Conservation (phyloP, 345 rosid genomes). For the Anacardium occidentale region DNA sequence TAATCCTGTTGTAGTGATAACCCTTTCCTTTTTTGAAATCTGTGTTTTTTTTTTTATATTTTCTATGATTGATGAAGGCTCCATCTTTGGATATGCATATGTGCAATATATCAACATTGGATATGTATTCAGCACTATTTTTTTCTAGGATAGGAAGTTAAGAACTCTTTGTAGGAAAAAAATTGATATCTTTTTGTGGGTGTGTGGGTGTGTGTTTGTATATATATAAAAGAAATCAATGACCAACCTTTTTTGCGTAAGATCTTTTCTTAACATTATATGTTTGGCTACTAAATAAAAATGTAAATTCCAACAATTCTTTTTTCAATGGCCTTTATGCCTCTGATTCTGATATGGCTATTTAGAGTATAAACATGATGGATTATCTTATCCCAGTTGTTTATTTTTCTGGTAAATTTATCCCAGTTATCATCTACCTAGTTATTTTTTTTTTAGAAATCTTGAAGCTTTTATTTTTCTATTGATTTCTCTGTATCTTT, state of each 20-base stretch:
- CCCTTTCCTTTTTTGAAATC: background rate
- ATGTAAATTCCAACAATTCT: background rate
- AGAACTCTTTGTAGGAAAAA: too few relatives aligned
- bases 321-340: background rate
- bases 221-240: background rate
- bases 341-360: background rate
- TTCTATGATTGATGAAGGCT: background rate
- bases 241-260: background rate
- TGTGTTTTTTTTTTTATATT: too few relatives aligned
- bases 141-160: too few relatives aligned
- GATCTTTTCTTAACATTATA: background rate
- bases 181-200: background rate
- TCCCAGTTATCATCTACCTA: background rate
- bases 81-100: too few relatives aligned
- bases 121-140: too few relatives aligned
- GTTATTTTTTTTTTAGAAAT: too few relatives aligned
- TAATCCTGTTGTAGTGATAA: background rate
- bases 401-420: too few relatives aligned
- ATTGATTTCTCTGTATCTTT: background rate
- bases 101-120: too few relatives aligned
- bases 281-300: background rate
- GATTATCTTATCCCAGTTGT: too few relatives aligned
- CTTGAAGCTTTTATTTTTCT: background rate
- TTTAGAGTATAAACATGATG: background rate
- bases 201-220: background rate